phyloP scores from a whole-genome alignment of 768 basidiomycete genomes.

The Agaricus sinodeliciosus region DNA sequence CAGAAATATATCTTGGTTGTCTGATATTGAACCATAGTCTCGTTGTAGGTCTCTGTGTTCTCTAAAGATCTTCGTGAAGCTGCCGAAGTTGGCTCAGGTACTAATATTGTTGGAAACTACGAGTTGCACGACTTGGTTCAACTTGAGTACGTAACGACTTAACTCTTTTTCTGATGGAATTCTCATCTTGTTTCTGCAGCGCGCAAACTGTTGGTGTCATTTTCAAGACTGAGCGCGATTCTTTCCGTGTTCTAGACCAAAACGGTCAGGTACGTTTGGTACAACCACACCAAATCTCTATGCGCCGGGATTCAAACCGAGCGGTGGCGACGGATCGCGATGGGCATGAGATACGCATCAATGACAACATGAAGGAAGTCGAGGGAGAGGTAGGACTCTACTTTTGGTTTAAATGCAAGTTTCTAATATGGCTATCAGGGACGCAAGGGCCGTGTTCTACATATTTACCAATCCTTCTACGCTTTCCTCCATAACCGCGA shows the following conservation, averaged over 20 bases:
- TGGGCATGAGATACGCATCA: constrained; percentile 77
- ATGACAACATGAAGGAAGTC: constrained; percentile 90
- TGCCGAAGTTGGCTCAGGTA: constrained; percentile 91
- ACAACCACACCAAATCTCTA: constrained; percentile 91
- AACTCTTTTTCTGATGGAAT: background rate
- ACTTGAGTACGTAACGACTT: constrained; percentile 66
- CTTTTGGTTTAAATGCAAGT: background rate
- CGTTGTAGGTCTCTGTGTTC: constrained; percentile 83
- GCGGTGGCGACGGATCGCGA: constrained; percentile 89
- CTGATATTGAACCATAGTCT: constrained; percentile 7
- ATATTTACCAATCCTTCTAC: constrained; percentile 90
- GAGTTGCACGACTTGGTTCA: constrained; percentile 96
- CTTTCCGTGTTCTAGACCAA: constrained; percentile 95
- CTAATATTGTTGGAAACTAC: constrained; percentile 87
- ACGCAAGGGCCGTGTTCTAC: constrained; percentile 86
- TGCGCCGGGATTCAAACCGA: constrained; percentile 74
- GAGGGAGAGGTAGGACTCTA: constrained; percentile 68
- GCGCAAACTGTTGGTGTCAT: constrained; percentile 94
- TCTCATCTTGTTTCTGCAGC: constrained; percentile 32
- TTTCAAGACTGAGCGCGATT: constrained; percentile 93
- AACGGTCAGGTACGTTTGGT: constrained; percentile 85
- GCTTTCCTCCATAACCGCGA: constrained; percentile 95
- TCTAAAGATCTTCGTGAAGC: constrained; percentile 96
- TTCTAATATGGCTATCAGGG: constrained; percentile 31
- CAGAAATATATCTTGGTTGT: background rate